Conservation (phyloP, 352 stramenopile genomes). For the Phytophthora europaea region DNA sequence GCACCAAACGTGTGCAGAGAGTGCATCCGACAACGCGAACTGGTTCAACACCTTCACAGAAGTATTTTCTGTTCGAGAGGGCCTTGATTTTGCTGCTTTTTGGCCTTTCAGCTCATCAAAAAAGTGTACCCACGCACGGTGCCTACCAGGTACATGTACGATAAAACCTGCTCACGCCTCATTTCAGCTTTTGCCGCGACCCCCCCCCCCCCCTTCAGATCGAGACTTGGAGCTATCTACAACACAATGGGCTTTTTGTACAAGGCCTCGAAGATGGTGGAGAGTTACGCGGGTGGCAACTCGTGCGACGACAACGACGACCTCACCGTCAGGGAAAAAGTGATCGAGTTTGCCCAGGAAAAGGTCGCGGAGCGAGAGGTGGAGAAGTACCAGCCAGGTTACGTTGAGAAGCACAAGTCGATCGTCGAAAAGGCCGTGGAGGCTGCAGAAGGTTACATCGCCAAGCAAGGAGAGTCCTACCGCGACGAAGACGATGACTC, state of each 20-base stretch:
- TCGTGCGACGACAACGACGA: not conserved
- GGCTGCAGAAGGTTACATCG: slow-evolving; percentile 21
- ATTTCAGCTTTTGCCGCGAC: slow-evolving; percentile 3
- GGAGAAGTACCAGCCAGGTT: slow-evolving; percentile 7
- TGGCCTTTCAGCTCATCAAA: slow-evolving; percentile 9
- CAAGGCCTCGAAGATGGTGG: slow-evolving; percentile 16
- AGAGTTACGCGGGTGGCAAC: slow-evolving; percentile 12
- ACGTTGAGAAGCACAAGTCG: slow-evolving; percentile 24
- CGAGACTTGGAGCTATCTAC: too few species aligned
- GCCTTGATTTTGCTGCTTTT: slow-evolving; percentile 2
- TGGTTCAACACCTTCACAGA: not conserved
- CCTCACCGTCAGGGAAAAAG: slow-evolving; percentile 17
- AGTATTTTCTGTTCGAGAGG: not conserved
- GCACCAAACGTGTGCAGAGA: slow-evolving; percentile 1
- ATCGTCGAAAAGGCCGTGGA: slow-evolving; percentile 20
- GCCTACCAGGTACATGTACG: too few species aligned
- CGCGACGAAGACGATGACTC: not conserved
- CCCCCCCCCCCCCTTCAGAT: too few species aligned
- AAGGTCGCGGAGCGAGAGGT: slow-evolving; percentile 27
- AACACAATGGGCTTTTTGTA: slow-evolving; percentile 16
- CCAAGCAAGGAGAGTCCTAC: slow-evolving; percentile 9
- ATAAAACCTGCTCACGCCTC: not conserved
- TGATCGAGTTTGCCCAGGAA: slow-evolving; percentile 27
- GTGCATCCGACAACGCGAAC: not conserved
- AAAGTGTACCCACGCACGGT: slow-evolving; percentile 12